A percentile compares a stretch with the other conserved stretches of the same genome.
Conservation (phyloP, 2,329 filamentous ascomycete genomes). For the Verticillium klebahnii region DNA sequence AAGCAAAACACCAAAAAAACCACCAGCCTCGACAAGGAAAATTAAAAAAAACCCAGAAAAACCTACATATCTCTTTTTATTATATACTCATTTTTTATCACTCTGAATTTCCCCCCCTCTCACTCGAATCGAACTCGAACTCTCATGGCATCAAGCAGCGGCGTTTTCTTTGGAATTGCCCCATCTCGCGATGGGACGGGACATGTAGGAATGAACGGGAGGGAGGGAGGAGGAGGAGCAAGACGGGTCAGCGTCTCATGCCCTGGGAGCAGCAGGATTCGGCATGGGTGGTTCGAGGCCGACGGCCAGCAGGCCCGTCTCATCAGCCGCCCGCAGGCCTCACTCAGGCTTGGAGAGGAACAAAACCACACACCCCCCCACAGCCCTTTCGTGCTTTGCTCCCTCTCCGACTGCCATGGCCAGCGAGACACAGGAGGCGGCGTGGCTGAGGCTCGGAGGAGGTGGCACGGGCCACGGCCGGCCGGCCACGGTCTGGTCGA, state of each 20-base stretch:
- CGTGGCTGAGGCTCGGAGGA: background rate
- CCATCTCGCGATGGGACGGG: background rate
- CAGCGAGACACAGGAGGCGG: background rate
- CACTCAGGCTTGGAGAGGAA: too few species aligned
- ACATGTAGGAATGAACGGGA: background rate
- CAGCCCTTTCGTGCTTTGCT: too few species aligned
- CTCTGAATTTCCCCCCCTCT: slow-evolving; percentile 8
- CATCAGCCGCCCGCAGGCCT: background rate
- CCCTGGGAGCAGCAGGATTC: background rate
- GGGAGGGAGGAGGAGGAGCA: background rate
- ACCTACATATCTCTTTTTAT: slow-evolving; percentile 8
- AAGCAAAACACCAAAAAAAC: background rate
- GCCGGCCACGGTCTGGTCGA: background rate
- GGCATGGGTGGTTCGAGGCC: background rate
- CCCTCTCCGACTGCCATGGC: background rate
- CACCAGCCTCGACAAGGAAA: background rate
- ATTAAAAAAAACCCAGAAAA: slow-evolving; percentile 1
- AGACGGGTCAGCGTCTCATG: background rate
- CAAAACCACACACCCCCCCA: too few species aligned
- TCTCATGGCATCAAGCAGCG: slow-evolving; percentile 14
- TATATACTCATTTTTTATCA: slow-evolving; percentile 5
- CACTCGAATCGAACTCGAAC: slow-evolving; percentile 5
- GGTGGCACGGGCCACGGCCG: background rate
- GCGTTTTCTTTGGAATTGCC: slow-evolving; percentile 7
- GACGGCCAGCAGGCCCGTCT: background rate